Evolutionary conservation across 2,329 filamentous ascomycete species (phyloP).

Genomic region (Aureobasidium zeae): DNA sequence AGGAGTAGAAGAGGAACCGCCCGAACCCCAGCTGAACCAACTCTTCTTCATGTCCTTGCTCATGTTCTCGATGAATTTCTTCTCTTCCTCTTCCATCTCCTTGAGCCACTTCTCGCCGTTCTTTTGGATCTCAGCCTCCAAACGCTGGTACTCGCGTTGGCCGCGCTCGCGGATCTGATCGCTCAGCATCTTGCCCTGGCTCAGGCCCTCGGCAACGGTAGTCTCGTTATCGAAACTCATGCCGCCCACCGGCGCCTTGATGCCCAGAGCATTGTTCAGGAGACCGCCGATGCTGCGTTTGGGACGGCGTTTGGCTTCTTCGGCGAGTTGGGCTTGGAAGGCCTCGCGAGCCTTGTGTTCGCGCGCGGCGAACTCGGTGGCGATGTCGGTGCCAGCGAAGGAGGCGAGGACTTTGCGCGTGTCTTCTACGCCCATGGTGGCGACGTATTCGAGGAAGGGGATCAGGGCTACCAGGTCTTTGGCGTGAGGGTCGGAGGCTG

Average conservation of each 20-base stretch:
- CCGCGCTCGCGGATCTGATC: conserved; percentile 89
- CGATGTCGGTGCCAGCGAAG: conserved; percentile 72
- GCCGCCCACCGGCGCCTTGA: conserved; percentile 61
- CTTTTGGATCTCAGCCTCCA: conserved; percentile 84
- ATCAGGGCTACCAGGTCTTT: conserved; percentile 81
- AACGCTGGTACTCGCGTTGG: conserved; percentile 75
- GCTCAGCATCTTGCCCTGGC: conserved; percentile 93
- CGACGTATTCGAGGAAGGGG: conserved; percentile 94
- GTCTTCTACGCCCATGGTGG: conserved; percentile 84
- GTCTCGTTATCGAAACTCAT: conserved; percentile 42
- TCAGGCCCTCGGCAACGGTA: conserved; percentile 64
- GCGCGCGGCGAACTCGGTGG: conserved; percentile 77
- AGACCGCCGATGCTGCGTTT: conserved; percentile 53
- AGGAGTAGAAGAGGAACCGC: neutral
- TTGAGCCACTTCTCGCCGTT: conserved; percentile 94
- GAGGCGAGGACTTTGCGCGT: conserved; percentile 47
- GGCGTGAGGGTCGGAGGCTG: conserved; percentile 54
- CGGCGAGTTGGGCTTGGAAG: conserved; percentile 68
- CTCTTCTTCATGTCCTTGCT: conserved; percentile 87
- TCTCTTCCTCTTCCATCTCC: conserved; percentile 80
- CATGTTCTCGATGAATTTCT: conserved; percentile 80
- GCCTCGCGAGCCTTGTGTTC: conserved; percentile 78
- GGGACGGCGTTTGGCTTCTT: conserved; percentile 55
- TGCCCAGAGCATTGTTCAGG: conserved; percentile 54
- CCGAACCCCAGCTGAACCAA: conserved; percentile 45